These are phyloP conservation scores for Suhomyces vadensis DNA, from an alignment of 805 yeast species.

Conservation along the genomic window DNA sequence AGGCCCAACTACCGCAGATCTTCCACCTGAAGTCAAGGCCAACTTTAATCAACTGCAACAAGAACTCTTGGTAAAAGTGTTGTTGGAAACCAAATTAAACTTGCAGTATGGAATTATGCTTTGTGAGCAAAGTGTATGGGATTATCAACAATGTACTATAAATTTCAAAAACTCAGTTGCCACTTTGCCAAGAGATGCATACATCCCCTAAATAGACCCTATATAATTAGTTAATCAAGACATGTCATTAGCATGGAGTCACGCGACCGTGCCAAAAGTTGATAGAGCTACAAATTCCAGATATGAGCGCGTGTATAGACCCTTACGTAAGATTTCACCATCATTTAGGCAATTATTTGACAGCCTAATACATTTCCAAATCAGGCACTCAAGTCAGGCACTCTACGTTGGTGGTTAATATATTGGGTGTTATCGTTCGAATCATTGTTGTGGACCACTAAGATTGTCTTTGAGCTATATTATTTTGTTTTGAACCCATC, in stretches of 20 bases:
- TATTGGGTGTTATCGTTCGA: too few species aligned
- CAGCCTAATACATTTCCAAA: too few species aligned
- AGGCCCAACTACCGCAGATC: slow-evolving; percentile 34
- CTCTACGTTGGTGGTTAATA: too few species aligned
- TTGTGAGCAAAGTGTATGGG: slow-evolving; percentile 87
- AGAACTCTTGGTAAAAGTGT: slow-evolving; percentile 62
- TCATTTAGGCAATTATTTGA: too few species aligned
- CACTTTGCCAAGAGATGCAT: slow-evolving; percentile 47
- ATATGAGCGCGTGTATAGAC: too few species aligned
- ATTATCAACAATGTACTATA: slow-evolving; percentile 63
- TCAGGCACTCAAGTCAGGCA: too few species aligned
- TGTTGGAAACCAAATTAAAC: slow-evolving; percentile 71
- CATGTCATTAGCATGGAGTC: not conserved
- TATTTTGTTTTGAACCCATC: too few species aligned
- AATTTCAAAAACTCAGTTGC: slow-evolving; percentile 71
- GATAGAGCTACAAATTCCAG: too few species aligned
- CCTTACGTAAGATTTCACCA: too few species aligned
- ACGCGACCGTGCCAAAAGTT: too few species aligned
- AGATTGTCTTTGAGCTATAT: too few species aligned
- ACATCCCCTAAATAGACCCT: slow-evolving; percentile 7
- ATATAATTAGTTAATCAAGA: not conserved
- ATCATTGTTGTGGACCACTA: too few species aligned
- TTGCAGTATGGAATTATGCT: slow-evolving; percentile 80
- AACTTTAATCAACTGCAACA: slow-evolving; percentile 58
- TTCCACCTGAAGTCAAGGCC: slow-evolving; percentile 57